These are phyloP conservation scores for Stemphylium vesicarium DNA, from an alignment of 2,329 filamentous ascomycete species.

Conservation along the genomic window DNA sequence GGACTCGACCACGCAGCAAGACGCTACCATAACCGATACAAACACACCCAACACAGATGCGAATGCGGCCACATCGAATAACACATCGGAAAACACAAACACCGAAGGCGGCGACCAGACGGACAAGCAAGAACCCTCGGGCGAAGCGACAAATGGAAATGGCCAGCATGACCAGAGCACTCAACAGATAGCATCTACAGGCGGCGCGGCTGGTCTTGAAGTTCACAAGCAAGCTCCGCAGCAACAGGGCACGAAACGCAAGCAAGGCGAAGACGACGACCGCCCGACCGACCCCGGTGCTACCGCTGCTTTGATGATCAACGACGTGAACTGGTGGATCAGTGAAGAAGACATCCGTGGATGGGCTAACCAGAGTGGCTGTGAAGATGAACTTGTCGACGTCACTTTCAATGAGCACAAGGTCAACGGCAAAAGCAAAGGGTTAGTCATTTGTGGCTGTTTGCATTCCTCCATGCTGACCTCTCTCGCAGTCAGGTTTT, in stretches of 20 bases:
- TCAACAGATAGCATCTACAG: slow-evolving; percentile 55
- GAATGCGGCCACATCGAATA: slow-evolving; percentile 24
- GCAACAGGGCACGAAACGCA: slow-evolving; percentile 67
- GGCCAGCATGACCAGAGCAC: slow-evolving; percentile 38
- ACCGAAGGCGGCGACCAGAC: slow-evolving; percentile 16
- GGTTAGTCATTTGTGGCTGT: slow-evolving; percentile 62
- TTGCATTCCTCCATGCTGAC: slow-evolving; percentile 13
- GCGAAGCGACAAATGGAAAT: slow-evolving; percentile 29
- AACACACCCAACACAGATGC: slow-evolving; percentile 43
- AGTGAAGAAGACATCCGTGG: slow-evolving; percentile 88
- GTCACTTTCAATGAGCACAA: slow-evolving; percentile 98
- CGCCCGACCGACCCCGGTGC: slow-evolving; percentile 65
- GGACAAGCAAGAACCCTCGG: slow-evolving; percentile 29
- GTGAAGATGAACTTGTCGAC: slow-evolving; percentile 85
- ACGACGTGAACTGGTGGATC: slow-evolving; percentile 95
- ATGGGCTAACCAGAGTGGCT: slow-evolving; percentile 79
- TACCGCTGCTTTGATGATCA: slow-evolving; percentile 78
- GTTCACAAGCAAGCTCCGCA: slow-evolving; percentile 54
- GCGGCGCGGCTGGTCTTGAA: slow-evolving; percentile 46
- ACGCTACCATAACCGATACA: slow-evolving; percentile 33
- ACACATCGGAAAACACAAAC: slow-evolving; percentile 17
- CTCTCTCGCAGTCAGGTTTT: slow-evolving; percentile 69
- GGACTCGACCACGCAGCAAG: slow-evolving; percentile 32
- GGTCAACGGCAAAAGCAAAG: slow-evolving; percentile 98
- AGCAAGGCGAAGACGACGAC: slow-evolving; percentile 61